A percentile compares a stretch with the other conserved stretches of the same genome.
Evolutionary conservation across 2,329 filamentous ascomycete species (phyloP).

Genomic region (Coniochaeta prunicola): DNA sequence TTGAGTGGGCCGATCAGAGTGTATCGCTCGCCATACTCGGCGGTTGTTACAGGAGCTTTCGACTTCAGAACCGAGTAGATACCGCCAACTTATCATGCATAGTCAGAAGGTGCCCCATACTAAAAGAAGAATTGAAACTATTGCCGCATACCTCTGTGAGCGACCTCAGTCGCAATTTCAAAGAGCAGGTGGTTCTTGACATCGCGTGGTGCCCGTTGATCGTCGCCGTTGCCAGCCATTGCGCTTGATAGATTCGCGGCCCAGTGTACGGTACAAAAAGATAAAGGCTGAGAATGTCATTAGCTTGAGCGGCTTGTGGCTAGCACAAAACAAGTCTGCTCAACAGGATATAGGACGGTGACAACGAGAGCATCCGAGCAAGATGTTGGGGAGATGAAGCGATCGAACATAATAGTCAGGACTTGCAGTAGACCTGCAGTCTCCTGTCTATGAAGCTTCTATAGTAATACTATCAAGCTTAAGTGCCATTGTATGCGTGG

Average conservation of each 20-base stretch:
- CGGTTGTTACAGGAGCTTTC: slow-evolving; percentile 94
- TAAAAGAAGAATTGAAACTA: not conserved
- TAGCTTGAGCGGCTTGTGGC: not conserved
- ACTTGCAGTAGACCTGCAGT: not conserved
- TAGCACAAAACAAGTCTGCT: not conserved
- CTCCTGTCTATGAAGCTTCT: not conserved
- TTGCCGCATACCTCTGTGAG: slow-evolving; percentile 72
- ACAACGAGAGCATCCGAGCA: not conserved
- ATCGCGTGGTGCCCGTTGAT: slow-evolving; percentile 47
- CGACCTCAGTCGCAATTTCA: slow-evolving; percentile 93
- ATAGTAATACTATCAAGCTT: not conserved
- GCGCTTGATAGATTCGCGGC: slow-evolving; percentile 1
- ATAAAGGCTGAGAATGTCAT: not conserved
- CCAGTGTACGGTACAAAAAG: not conserved
- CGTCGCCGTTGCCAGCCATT: slow-evolving; percentile 40
- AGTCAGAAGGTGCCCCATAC: slow-evolving; percentile 13
- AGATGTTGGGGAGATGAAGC: not conserved
- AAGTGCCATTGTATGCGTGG: not conserved
- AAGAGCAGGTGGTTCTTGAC: slow-evolving; percentile 95
- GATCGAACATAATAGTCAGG: not conserved
- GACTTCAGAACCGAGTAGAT: slow-evolving; percentile 99
- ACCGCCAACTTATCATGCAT: slow-evolving; percentile 64
- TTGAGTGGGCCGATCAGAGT: slow-evolving; percentile 93
- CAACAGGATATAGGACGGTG: not conserved
- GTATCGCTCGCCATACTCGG: slow-evolving; percentile 97